Percentiles rank a stretch among this genome's conserved stretches.
These are phyloP conservation scores for Phytophthora kernoviae DNA, from an alignment of 352 stramenopile genomes.

Conservation along the genomic window DNA sequence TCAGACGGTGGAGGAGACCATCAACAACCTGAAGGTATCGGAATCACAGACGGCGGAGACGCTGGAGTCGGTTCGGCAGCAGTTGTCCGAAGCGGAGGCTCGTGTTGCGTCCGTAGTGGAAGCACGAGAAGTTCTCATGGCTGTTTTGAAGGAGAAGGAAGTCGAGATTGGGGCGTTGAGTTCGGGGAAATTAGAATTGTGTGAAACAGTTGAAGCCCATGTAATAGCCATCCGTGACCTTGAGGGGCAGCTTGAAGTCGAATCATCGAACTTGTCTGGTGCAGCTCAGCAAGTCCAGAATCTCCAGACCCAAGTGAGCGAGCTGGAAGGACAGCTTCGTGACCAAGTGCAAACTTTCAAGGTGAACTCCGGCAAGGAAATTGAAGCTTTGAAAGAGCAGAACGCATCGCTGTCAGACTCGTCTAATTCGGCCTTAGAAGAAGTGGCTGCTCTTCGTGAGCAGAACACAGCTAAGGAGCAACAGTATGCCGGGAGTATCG, in stretches of 20 bases:
- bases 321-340: constrained; percentile 22
- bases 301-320: constrained; percentile 22
- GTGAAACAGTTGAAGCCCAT: background rate
- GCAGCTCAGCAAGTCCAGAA: constrained; percentile 15
- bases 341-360: constrained; percentile 15
- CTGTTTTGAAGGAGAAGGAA: constrained; percentile 3
- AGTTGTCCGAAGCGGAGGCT: constrained; percentile 8
- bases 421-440: constrained; percentile 6
- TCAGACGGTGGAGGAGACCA: constrained; percentile 9
- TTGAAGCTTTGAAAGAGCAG: constrained; percentile 27
- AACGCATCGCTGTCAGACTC: constrained; percentile 25
- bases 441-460: constrained; percentile 27
- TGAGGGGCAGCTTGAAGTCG: constrained; percentile 11
- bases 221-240: background rate
- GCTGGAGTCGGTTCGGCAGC: constrained; percentile 11
- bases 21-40: constrained; percentile 1
- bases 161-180: background rate
- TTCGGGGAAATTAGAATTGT: constrained; percentile 3
- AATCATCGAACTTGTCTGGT: constrained; percentile 4
- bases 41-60: constrained; percentile 3
- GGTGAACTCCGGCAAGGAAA: constrained; percentile 16
- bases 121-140: background rate
- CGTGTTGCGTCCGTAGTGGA: constrained; percentile 1
- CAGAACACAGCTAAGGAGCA: constrained; percentile 20
- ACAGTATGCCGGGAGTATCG: constrained; percentile 7